Evolutionary conservation across 306 rosid species (phyloP).

Genomic region (Trichosanthes cucumerina): DNA sequence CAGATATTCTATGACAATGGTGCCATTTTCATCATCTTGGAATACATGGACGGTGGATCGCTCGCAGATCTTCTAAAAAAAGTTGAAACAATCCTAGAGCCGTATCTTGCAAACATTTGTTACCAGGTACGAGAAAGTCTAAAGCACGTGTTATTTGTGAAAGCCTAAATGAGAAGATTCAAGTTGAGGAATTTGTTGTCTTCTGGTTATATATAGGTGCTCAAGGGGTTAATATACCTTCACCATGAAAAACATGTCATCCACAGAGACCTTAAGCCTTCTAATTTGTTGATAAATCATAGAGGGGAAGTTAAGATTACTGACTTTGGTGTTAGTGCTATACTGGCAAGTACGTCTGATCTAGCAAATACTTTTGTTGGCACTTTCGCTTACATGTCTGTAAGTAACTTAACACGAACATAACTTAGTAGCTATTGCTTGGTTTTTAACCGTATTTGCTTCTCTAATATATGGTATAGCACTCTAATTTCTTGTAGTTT

Average conservation of each 20-base stretch:
- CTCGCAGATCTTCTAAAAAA: slow-evolving; percentile 79
- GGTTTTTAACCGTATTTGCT: background rate
- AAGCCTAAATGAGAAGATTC: slow-evolving; percentile 5
- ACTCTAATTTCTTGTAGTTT: background rate
- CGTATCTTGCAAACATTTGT: slow-evolving; percentile 70
- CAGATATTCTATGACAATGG: slow-evolving; percentile 82
- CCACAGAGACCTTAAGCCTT: slow-evolving; percentile 94
- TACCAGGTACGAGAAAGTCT: slow-evolving; percentile 51
- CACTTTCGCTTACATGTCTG: slow-evolving; percentile 89
- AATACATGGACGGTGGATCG: slow-evolving; percentile 99
- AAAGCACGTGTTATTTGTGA: background rate
- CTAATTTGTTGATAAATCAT: slow-evolving; percentile 89
- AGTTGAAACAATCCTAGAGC: slow-evolving; percentile 74
- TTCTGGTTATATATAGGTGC: slow-evolving; percentile 44
- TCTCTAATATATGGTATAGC: background rate
- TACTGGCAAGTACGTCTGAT: slow-evolving; percentile 82
- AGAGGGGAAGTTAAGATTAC: slow-evolving; percentile 93
- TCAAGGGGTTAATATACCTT: slow-evolving; percentile 82
- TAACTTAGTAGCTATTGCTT: background rate
- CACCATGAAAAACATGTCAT: slow-evolving; percentile 84
- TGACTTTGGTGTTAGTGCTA: slow-evolving; percentile 97
- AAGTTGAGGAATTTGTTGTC: slow-evolving; percentile 10
- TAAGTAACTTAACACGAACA: slow-evolving; percentile 33
- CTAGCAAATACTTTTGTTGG: slow-evolving; percentile 90
- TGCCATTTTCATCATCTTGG: slow-evolving; percentile 78